These are phyloP conservation scores for Corinectria fuckeliana DNA, from an alignment of 2,329 filamentous ascomycete species.

Conservation along the genomic window DNA sequence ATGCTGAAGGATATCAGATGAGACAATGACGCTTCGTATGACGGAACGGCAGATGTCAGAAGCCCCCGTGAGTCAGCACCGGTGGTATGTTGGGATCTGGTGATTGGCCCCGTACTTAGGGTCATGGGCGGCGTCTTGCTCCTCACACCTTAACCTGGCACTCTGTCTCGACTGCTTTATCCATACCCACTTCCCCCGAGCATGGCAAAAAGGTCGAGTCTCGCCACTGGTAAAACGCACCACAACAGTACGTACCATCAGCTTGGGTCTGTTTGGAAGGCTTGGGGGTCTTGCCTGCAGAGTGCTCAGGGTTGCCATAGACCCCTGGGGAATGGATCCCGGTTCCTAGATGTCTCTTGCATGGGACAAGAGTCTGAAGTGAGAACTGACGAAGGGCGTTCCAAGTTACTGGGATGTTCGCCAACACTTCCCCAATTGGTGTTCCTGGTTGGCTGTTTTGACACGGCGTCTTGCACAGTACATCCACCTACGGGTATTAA, in stretches of 20 bases:
- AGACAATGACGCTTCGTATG: not conserved
- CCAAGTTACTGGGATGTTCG: too few relatives aligned
- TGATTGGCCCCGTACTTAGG: not conserved
- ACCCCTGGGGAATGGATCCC: not conserved
- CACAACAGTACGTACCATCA: not conserved
- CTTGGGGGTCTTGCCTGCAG: too few relatives aligned
- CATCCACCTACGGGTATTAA: not conserved
- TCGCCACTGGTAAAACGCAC: slow-evolving; percentile 20
- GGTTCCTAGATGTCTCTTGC: not conserved
- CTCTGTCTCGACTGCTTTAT: slow-evolving; percentile 15
- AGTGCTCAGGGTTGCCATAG: not conserved
- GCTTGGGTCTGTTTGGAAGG: not conserved
- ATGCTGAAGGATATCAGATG: slow-evolving; percentile 9
- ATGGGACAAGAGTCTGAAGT: not conserved
- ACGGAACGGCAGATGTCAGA: not conserved
- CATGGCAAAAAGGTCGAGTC: not conserved
- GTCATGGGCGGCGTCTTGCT: not conserved
- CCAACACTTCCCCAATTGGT: not conserved
- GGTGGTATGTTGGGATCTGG: slow-evolving; percentile 7
- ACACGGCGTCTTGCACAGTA: not conserved
- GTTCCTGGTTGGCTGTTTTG: not conserved
- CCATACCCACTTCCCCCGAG: not conserved
- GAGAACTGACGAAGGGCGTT: not conserved
- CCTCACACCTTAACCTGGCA: slow-evolving; percentile 18
- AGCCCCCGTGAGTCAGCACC: slow-evolving; percentile 4